Conservation (phyloP, 495 filamentous ascomycete species). For the Xylaria intraflava region DNA sequence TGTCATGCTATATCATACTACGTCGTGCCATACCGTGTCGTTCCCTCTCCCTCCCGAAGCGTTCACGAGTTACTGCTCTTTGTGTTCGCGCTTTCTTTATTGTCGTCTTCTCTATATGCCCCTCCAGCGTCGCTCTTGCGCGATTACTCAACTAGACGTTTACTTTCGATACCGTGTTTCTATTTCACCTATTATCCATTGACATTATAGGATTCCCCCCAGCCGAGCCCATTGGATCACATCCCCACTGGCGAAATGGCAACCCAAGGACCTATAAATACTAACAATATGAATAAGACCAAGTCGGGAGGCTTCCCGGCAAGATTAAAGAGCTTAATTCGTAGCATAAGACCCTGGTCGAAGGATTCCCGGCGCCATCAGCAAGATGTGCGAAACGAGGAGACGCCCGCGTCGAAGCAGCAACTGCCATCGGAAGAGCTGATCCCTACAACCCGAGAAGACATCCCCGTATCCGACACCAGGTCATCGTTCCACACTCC, state of each 20-base stretch:
- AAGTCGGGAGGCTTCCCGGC: conserved; percentile 19
- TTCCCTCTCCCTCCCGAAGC: background rate
- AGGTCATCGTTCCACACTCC: conserved; percentile 14
- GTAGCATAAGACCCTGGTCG: conserved; percentile 24
- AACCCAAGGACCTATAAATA: background rate
- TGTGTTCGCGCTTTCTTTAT: background rate
- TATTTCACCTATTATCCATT: background rate
- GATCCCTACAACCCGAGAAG: background rate
- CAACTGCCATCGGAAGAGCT: background rate
- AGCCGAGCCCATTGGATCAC: background rate
- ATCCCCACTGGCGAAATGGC: background rate
- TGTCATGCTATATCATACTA: background rate
- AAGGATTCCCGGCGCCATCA: conserved; percentile 21
- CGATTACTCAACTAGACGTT: background rate
- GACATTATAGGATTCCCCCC: background rate
- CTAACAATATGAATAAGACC: background rate
- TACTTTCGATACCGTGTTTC: background rate
- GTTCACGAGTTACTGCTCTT: background rate
- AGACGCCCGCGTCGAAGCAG: conserved; percentile 2
- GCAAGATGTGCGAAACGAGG: conserved; percentile 12
- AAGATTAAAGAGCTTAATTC: conserved; percentile 23
- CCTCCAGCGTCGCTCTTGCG: background rate
- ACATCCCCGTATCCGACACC: background rate
- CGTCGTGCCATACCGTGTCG: no score
- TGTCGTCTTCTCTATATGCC: background rate